Percentiles rank a stretch among this genome's conserved stretches.
phyloP scores from a whole-genome alignment of 208 protist species.

The Trichomonas tenax region DNA sequence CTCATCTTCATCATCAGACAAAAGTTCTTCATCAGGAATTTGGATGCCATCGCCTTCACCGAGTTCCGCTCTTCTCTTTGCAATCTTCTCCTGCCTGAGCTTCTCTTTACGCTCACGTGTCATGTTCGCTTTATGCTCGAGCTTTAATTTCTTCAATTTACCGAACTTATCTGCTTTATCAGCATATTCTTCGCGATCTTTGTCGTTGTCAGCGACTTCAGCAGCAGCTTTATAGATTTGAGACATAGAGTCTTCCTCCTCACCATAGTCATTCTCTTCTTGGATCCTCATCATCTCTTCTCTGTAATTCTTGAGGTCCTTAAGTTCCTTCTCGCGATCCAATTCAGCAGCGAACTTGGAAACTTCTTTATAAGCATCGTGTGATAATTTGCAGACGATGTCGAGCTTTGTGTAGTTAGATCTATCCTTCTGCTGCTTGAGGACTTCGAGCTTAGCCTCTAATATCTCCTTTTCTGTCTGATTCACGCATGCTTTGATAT shows the following conservation, averaged over 20 bases:
- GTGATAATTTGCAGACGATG: background rate
- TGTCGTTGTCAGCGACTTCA: background rate
- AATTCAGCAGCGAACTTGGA: background rate
- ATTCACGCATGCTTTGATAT: background rate
- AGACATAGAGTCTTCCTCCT: background rate
- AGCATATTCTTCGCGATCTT: background rate
- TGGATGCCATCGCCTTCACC: background rate
- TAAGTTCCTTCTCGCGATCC: background rate
- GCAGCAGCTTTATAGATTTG: background rate
- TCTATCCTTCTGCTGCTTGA: background rate
- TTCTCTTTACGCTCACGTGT: background rate
- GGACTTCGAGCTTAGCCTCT: background rate
- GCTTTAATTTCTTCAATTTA: background rate
- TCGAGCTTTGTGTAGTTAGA: background rate
- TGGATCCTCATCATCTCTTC: background rate
- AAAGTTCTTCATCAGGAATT: background rate
- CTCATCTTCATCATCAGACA: background rate
- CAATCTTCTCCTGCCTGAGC: background rate
- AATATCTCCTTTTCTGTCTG: background rate
- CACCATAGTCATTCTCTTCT: background rate
- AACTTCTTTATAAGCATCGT: background rate
- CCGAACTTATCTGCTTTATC: background rate
- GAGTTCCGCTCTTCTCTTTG: background rate
- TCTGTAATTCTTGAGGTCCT: background rate
- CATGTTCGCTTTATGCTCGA: background rate